Base-by-base conservation (phyloP, 2,329 filamentous ascomycete genomes). In the Tolypocladium album region DNA sequence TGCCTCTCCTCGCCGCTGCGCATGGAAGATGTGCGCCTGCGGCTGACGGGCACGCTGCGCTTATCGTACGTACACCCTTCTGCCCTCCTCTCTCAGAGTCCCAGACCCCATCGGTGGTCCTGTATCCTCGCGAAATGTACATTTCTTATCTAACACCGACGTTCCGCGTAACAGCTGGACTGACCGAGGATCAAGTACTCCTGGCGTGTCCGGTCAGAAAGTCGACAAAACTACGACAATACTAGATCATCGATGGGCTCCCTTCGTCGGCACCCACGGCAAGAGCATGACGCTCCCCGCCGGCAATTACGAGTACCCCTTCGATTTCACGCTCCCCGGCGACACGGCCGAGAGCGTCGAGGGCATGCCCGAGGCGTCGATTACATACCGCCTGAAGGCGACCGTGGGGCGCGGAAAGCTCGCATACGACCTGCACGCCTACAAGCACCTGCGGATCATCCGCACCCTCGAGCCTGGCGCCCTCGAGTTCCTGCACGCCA, bases 311-410 rank as follows among this genome's bases (percentile, higher is more conserved):
- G 89, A 92, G 72, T 93, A 88, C 76, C 88, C 88, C 0, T 93
- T 94, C 71, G 86, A 91, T 66, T 78, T 87, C 60, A 79, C 88
- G 61, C 77, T 93, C n/a, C 82, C 88, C 20, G 89, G 89, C 60
- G 77, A 83, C 67, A 86, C 82, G 31, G 83, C 90, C 22, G 94
- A 97, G 80, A 96, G 91, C 69, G 84, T 99, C 47, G 94, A 97
- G 75, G 94, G 94, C 4, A 79, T 97, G 60, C 82, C 84, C 60
- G 90, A 95, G 67, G 92, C 89, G 20, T 93, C 88, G 75, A 87
- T 97, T 62, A 88, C 90, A 56, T 99, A 97, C 75, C 87, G 89
- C 65, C 80, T 99, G 69, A 96, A 96, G 74, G 94, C 93, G 1
- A 92, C 91, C 58, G 87, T 97, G 57, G 89, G 88, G 55, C 80